phyloP scores from a whole-genome alignment of 1,284 basidiomycete species.

The Acaromyces ingoldii region DNA sequence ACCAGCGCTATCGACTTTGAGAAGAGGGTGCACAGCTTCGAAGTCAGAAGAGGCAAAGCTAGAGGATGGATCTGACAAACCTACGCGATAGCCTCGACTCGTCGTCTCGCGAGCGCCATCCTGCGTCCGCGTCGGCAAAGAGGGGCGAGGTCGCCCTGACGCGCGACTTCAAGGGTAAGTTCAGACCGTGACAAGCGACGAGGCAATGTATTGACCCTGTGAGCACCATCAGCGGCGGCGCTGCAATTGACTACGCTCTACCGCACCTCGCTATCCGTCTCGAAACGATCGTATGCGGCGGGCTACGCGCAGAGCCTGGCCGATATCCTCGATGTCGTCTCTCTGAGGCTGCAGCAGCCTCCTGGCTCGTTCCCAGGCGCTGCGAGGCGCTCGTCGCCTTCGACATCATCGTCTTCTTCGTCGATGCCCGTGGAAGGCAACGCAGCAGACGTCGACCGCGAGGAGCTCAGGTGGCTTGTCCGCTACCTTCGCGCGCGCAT shows the following conservation, averaged over 20 bases:
- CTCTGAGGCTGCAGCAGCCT: conserved; percentile 6
- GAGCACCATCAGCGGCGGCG: conserved; percentile 9
- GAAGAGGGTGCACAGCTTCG: too few relatives aligned
- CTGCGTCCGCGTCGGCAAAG: conserved; percentile 4
- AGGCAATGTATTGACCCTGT: neutral
- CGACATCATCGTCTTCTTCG: neutral
- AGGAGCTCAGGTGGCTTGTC: conserved; percentile 11
- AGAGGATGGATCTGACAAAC: conserved; percentile 9
- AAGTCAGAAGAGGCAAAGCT: too few relatives aligned
- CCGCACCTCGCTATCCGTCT: conserved; percentile 9
- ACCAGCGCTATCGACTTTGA: too few relatives aligned
- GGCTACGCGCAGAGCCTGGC: conserved; percentile 9
- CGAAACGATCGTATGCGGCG: conserved; percentile 8
- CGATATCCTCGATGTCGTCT: conserved; percentile 12
- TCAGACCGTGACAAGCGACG: neutral
- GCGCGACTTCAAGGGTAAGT: conserved; percentile 11
- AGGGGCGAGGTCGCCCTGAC: conserved; percentile 9
- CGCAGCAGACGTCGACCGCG: neutral
- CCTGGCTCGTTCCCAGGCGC: neutral
- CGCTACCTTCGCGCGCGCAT: conserved; percentile 12
- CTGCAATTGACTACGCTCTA: conserved; percentile 15
- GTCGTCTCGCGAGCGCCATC: conserved; percentile 4
- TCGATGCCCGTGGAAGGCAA: neutral
- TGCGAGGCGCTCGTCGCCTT: neutral
- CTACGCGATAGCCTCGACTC: conserved; percentile 12